Conservation (phyloP, 108 stramenopile genomes). For the Schizochytrium sp. region DNA sequence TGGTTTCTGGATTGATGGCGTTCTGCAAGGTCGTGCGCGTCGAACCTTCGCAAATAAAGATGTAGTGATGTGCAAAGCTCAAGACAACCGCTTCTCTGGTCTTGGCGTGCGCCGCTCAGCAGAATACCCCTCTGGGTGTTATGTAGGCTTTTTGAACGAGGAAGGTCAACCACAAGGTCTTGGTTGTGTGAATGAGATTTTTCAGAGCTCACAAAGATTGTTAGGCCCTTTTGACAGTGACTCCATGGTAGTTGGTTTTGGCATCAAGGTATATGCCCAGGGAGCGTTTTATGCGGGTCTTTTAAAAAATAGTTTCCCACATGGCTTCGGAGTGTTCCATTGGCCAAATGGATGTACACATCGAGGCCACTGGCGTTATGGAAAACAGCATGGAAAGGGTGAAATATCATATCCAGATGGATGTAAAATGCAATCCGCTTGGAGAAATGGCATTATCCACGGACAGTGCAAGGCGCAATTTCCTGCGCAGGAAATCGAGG, state of each 20-base stretch:
- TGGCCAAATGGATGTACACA: not conserved
- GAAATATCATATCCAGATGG: not conserved
- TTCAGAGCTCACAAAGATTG: conserved; percentile 1
- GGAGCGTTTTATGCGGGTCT: not conserved
- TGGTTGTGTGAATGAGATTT: conserved; percentile 9
- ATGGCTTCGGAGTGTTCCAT: not conserved
- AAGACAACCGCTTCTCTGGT: conserved; percentile 31
- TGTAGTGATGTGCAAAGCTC: not conserved
- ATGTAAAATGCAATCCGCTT: not conserved
- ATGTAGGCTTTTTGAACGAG: not conserved
- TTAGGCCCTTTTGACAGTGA: not conserved
- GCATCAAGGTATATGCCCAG: not conserved
- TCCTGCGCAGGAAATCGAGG: not conserved
- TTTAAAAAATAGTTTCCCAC: not conserved
- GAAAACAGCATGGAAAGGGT: not conserved
- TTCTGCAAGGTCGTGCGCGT: not conserved
- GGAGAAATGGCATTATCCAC: not conserved
- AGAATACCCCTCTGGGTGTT: not conserved
- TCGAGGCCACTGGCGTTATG: conserved; percentile 3
- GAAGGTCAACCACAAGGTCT: conserved; percentile 26
- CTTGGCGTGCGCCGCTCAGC: conserved; percentile 26
- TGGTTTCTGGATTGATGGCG: conserved; percentile 14
- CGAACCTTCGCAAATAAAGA: not conserved
- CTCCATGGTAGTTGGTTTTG: not conserved
- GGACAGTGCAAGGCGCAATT: not conserved